Percentiles rank a stretch among this genome's conserved stretches.
These are phyloP conservation scores for Tetradesmus obliquus DNA, from an alignment of 139 green algal species.

Conservation along the genomic window DNA sequence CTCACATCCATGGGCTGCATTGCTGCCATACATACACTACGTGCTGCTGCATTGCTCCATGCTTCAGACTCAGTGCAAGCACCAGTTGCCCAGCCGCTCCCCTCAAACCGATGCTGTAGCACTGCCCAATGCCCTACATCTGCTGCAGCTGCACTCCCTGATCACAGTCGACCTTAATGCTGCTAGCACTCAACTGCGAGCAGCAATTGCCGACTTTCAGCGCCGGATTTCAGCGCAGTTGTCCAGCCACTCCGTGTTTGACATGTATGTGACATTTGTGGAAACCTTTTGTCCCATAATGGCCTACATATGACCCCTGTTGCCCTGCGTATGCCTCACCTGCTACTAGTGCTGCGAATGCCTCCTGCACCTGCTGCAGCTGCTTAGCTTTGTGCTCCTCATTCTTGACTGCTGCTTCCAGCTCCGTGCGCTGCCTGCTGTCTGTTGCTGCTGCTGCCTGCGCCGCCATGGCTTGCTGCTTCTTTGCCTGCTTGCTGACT, in stretches of 20 bases:
- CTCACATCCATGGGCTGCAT: no score
- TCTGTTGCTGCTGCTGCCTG: conserved; percentile 37
- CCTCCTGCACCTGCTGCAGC: conserved; percentile 49
- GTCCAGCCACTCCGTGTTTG: no score
- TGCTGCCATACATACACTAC: no score
- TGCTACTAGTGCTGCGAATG: conserved; percentile 16
- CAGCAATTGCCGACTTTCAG: no score
- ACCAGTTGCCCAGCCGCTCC: no score
- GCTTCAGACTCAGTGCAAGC: no score
- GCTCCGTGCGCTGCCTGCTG: conserved; percentile 43
- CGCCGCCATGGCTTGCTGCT: conserved; percentile 54
- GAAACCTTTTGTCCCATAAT: no score
- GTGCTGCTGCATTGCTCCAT: no score
- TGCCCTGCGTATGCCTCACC: background rate
- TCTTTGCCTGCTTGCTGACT: conserved; percentile 63
- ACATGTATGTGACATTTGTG: no score
- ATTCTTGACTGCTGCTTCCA: conserved; percentile 58
- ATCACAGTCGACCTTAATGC: background rate
- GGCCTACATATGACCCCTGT: no score
- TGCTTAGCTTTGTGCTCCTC: conserved; percentile 58
- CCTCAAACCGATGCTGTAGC: no score
- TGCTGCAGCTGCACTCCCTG: conserved; percentile 46
- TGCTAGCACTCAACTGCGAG: background rate
- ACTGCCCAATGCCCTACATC: conserved; percentile 27
- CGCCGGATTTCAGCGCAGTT: no score